A percentile compares a stretch with the other conserved stretches of the same genome.
Evolutionary conservation across 1,139 yeast species (phyloP).

Genomic region (Blastobotrys indianensis): DNA sequence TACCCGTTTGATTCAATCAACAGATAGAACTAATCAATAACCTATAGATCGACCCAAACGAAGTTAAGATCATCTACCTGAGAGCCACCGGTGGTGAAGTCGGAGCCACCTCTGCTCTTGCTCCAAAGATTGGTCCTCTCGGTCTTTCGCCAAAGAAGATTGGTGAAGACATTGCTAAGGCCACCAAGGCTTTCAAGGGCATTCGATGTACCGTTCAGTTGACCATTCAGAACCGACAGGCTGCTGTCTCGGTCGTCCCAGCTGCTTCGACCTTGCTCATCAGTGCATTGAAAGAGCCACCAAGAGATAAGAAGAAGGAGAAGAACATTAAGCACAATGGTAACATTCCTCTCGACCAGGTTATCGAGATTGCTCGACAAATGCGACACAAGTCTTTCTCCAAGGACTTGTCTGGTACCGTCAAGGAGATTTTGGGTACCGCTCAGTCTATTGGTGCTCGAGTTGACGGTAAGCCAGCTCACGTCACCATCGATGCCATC

Average conservation of each 20-base stretch:
- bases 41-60: constrained; percentile 90
- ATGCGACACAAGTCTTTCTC: constrained; percentile 98
- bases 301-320: constrained; percentile 99
- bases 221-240: constrained; percentile 99
- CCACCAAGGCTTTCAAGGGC: constrained; percentile 96
- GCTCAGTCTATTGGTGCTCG: constrained; percentile 99
- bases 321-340: constrained; percentile 99
- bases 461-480: constrained; percentile 99
- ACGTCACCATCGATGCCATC: constrained; percentile 96
- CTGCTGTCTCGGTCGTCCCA: constrained; percentile 98
- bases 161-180: constrained; percentile 99
- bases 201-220: constrained; percentile 98
- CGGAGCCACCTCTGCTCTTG: constrained; percentile 99
- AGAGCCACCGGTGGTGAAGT: constrained; percentile 99
- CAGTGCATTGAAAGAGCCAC: constrained; percentile 99
- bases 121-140: constrained; percentile 99
- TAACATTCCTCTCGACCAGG: constrained; percentile 95
- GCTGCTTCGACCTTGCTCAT: constrained; percentile 98
- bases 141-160: constrained; percentile 99
- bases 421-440: constrained; percentile 99
- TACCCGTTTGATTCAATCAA: no score
- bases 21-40: constrained; percentile 1
- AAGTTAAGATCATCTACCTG: constrained; percentile 97
- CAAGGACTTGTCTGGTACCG: constrained; percentile 92
- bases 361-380: constrained; percentile 94